Evolutionary conservation across 257 asterid species (phyloP), one percentile per base, ranked within the genome.

Genomic region (Linderniella brevidens): DNA sequence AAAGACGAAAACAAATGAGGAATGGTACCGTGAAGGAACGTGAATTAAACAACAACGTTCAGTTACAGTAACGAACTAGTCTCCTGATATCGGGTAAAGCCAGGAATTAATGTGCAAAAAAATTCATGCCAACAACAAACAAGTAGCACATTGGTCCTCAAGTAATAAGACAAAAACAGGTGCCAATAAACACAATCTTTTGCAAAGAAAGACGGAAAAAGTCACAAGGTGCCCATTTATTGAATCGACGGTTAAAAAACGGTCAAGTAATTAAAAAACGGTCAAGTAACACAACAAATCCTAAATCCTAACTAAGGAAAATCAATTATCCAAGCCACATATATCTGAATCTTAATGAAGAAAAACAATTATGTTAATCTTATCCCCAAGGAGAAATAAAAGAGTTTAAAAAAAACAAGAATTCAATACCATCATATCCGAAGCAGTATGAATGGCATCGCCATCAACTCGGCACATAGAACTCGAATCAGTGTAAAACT

Each of bases 401-500:
- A 9, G 4, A 8, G 4, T 8, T 17, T 8, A 42, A 17, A 14
- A 17, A 19, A 29, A 19, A 11, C 11, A 46, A 19, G 1, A 14
- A 19, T 12, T 48, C 52, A 1, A 62, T 50, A 88, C 97, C 90
- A 59, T 61, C 65, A 70, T 52, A 17, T 74, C 74, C 11, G 79
- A 43, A 14, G 93, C 94, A 5, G 85, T 48, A 20, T 88, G 63
- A 35, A 55, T 69, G 39, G 59, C 41, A 17, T 62, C 92, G 17
- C 94, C 90, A 59, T 84, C 93, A 44, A 84, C 73, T 58, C 84
- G 68, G 25, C 72, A 52, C 73, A 74, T 62, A 8, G 82, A 68
- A 63, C 98, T 84, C 0, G 84, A 59, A 25, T 76, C 92, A 10
- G 69, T 70, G 64, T 88, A 88, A 68, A 88, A 88, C 67, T 71